A percentile compares a stretch with the other conserved stretches of the same genome.
Conservation (phyloP, 768 basidiomycete species). For the Tylopilus vinaceipallidus region DNA sequence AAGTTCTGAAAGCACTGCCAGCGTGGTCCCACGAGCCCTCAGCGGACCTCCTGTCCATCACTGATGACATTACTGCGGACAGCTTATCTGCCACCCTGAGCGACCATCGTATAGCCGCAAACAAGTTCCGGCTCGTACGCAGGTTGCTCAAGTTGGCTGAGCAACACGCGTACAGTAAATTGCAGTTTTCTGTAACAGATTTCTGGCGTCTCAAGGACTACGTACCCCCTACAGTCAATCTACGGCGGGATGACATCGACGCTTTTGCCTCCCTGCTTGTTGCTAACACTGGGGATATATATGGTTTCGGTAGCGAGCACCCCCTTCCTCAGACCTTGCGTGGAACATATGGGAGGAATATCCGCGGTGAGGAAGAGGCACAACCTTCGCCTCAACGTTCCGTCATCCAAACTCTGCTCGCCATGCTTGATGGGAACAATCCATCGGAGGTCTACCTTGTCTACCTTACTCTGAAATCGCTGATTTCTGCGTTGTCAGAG, state of each 20-base stretch:
- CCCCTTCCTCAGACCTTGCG: conserved; percentile 42
- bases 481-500: conserved; percentile 42
- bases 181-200: conserved; percentile 53
- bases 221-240: conserved; percentile 52
- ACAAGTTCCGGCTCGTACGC: conserved; percentile 76
- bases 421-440: conserved; percentile 54
- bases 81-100: conserved; percentile 54
- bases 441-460: conserved; percentile 52
- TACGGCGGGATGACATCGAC: conserved; percentile 67
- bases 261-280: conserved; percentile 70
- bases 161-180: conserved; percentile 36
- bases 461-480: conserved; percentile 61
- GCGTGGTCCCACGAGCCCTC: conserved; percentile 75
- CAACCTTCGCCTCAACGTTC: conserved; percentile 42
- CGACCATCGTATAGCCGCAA: conserved; percentile 60
- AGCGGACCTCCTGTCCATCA: conserved; percentile 41
- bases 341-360: conserved; percentile 31
- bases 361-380: conserved; percentile 17
- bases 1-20: conserved; percentile 56
- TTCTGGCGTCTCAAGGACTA: conserved; percentile 87
- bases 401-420: conserved; percentile 52
- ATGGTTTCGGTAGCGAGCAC: conserved; percentile 56
- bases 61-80: conserved; percentile 44
- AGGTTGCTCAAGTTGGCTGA: conserved; percentile 53
- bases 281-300: conserved; percentile 56